Evolutionary conservation across 1,284 basidiomycete species (phyloP), one percentile per base, ranked within the genome.

Genomic region (Tetrapyrgos nigripes): DNA sequence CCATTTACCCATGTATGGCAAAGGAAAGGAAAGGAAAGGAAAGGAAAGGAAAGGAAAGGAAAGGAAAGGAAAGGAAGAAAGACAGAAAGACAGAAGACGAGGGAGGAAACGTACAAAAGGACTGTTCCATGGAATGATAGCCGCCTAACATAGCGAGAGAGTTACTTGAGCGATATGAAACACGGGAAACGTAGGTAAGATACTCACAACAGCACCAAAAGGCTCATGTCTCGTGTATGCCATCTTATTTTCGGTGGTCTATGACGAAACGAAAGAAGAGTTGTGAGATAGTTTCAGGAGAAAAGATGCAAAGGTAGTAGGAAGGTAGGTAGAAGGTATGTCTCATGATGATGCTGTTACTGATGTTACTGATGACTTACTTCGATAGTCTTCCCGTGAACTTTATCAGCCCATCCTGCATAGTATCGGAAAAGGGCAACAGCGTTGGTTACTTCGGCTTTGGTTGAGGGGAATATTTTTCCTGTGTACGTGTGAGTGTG

Each of bases 191-290:
- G n/a, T n/a, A 8, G 23, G 45, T 19, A 11, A 14, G 4, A 46
- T 45, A 66, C 72, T 23, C 57, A 76, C 77, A 24, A 86, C 83
- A 59, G 96, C 94, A 66, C 94, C 94, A 66, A 93, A 89, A 21
- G 94, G 94, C 76, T 97, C 94, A 71, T 94, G 92, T 31, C 87
- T 82, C 19, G 92, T 90, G 76, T 91, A 93, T 2, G 82, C 83
- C 60, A 93, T 77, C 71, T 89, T 91, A 24, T 69, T 68, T 63
- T 88, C 81, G 59, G 76, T 75, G 43, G 87, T 89, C 84, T 84
- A 56, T 49, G 70, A 92, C 89, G 21, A 50, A 26, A 23, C 27
- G 46, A 45, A 43, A n/a, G 37, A 40, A 17, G 17, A 33, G 31
- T 8, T 33, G 31, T 33, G 31, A 33, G 31, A 33, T 35, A 3